Evolutionary conservation across 1,139 yeast genomes (phyloP), one percentile per base, ranked within the genome.

Genomic region (Blastobotrys petasosporus): DNA sequence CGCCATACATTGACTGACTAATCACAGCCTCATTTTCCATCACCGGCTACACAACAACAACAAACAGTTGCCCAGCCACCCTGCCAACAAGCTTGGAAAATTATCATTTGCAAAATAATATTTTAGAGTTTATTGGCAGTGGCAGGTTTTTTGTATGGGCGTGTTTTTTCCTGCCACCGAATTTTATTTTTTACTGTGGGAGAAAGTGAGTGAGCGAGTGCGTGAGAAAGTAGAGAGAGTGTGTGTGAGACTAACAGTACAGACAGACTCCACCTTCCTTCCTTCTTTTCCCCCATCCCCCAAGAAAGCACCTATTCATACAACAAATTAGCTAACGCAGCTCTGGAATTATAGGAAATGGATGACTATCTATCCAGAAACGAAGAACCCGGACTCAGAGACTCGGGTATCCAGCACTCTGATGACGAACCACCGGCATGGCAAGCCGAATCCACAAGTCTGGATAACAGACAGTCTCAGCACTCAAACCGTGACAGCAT

Each of bases 291-390:
- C 25, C 4, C 25, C 25, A 4, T 20, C 7, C 7, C 25, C 7
- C 25, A 20, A 20, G 25, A 20, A 20, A 13, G 28, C 37, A 13
- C 17, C 34, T 13, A 15, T 33, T 15, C 17, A 32, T 17, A 13
- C 23, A 15, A 15, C 11, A 15, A 13, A 15, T 20, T 33, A 13
- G 39, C 25, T 20, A 20, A 20, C 25, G 25, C 25, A 20, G 25
- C 25, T 20, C 25, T 20, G 4, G 25, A 4, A 4, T 29, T 30
- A 16, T 33, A 47, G 50, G 50, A 47, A 34, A 47, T 47, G 50
- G 50, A 47, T 39, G 41, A 40, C 9, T 47, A 47, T 36, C 34
- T 47, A 32, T 41, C 43, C 35, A 35, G 40, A 37, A 15, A 17
- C 39, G 10, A 43, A 33, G 20, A 39, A 31, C 33, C 30, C 37